Evolutionary conservation across 768 basidiomycete species (phyloP).

Genomic region (Russula sp.): DNA sequence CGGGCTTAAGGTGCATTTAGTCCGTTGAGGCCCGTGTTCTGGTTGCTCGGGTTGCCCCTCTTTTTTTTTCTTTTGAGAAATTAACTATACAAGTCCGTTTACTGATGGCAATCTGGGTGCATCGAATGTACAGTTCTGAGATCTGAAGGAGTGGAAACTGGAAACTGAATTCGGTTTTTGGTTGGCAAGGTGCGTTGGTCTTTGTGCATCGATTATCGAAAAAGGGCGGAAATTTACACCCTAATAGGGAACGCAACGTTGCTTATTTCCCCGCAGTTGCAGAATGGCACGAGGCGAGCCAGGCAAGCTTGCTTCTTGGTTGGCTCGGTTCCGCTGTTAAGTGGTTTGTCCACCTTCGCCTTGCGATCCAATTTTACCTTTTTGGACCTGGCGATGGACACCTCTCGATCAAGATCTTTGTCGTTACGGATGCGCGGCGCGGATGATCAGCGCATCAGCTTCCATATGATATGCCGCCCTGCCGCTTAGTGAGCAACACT

Average conservation of each 20-base stretch:
- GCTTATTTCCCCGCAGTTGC: slow-evolving; percentile 21
- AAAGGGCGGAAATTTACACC: slow-evolving; percentile 1
- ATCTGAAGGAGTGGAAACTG: neutral
- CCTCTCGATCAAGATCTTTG: slow-evolving; percentile 17
- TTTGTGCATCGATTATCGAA: too few relatives aligned
- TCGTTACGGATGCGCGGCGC: neutral
- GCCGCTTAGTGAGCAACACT: neutral
- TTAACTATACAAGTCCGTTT: slow-evolving; percentile 34
- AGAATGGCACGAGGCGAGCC: slow-evolving; percentile 9
- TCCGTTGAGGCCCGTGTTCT: neutral
- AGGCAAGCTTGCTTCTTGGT: neutral
- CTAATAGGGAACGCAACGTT: neutral
- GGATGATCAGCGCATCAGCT: neutral
- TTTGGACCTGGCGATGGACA: neutral
- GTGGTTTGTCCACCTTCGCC: neutral
- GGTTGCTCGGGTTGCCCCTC: neutral
- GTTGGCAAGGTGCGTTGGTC: slow-evolving; percentile 1
- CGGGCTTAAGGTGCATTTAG: slow-evolving; percentile 37
- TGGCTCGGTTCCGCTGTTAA: neutral
- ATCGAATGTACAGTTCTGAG: slow-evolving; percentile 42
- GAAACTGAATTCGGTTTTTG: neutral
- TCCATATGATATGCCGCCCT: neutral
- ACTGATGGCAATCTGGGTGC: slow-evolving; percentile 37
- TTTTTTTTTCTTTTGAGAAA: neutral
- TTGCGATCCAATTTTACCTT: neutral